These are phyloP conservation scores for Backusella australiensis DNA, from an alignment of 192 early-diverging fungal species.

Conservation along the genomic window DNA sequence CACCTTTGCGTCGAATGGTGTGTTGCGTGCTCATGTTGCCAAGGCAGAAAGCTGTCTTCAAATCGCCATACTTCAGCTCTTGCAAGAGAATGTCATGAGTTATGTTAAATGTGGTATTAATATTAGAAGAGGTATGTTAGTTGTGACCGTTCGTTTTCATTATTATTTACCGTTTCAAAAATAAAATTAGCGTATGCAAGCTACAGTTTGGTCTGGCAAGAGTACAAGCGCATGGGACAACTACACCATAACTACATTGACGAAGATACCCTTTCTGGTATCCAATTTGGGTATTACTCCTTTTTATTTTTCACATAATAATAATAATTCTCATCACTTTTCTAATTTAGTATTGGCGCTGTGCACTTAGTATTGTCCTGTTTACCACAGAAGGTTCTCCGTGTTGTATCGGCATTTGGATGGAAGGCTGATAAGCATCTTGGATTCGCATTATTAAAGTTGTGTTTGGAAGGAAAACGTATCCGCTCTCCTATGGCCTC, in stretches of 20 bases:
- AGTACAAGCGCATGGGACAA: conserved; percentile 42
- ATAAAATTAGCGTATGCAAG: conserved; percentile 26
- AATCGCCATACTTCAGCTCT: conserved; percentile 45
- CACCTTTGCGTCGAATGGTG: conserved; percentile 48
- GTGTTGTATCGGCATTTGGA: conserved; percentile 51
- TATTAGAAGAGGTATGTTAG: conserved; percentile 45
- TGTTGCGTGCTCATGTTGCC: conserved; percentile 48
- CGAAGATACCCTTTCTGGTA: conserved; percentile 35
- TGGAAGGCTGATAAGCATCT: conserved; percentile 52
- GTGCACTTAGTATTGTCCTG: conserved; percentile 46
- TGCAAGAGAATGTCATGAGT: conserved; percentile 46
- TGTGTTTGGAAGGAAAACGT: conserved; percentile 43
- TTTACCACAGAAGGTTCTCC: conserved; percentile 47
- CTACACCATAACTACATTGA: conserved; percentile 30
- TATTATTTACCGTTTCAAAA: not conserved
- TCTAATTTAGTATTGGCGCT: conserved; percentile 28
- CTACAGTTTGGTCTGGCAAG: conserved; percentile 38
- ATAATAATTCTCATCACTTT: not conserved
- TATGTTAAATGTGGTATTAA: conserved; percentile 55
- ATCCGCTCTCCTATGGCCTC: conserved; percentile 53
- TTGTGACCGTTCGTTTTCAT: not conserved
- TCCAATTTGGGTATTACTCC: conserved; percentile 37
- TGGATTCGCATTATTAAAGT: conserved; percentile 47
- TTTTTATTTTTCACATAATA: not conserved
- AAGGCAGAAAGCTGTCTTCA: conserved; percentile 48